Conservation (phyloP, 352 stramenopile genomes). For the Phytophthora uliginosa region DNA sequence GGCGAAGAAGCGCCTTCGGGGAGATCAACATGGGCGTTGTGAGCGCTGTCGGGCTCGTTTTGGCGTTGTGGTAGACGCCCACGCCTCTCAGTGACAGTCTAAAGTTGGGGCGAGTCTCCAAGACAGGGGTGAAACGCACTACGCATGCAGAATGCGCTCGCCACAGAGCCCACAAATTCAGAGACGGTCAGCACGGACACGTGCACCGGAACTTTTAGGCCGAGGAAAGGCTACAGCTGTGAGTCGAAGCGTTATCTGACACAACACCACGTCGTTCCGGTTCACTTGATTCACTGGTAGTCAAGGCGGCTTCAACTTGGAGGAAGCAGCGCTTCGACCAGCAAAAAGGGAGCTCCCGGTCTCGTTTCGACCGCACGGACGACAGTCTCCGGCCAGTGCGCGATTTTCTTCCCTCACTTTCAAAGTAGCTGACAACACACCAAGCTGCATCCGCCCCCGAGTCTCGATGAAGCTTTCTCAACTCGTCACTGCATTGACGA, state of each 20-base stretch:
- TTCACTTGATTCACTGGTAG: conserved; percentile 10
- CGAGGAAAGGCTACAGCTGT: not conserved
- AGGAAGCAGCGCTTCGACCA: conserved; percentile 2
- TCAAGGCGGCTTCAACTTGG: not conserved
- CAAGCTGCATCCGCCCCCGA: no score
- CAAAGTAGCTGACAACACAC: conserved; percentile 6
- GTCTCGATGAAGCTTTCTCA: conserved; percentile 12
- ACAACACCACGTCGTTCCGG: not conserved
- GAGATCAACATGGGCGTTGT: conserved; percentile 19
- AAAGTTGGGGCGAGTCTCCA: not conserved
- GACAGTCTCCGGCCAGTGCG: not conserved
- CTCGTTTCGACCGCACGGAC: not conserved
- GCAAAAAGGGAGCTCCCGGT: not conserved
- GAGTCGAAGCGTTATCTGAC: not conserved
- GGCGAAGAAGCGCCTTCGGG: conserved; percentile 47
- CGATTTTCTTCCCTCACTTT: conserved; percentile 13
- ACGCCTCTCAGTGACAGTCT: not conserved
- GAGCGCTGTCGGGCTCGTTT: no score
- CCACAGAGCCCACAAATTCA: not conserved
- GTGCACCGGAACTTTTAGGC: not conserved
- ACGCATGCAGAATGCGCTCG: not conserved
- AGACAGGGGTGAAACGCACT: not conserved
- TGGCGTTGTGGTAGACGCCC: no score
- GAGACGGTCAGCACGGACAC: not conserved
- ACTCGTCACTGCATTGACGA: not conserved